A percentile compares a stretch with the other conserved stretches of the same genome.
These are phyloP conservation scores for Plasmodium ovale DNA, from an alignment of 169 alveolate species.

Conservation along the genomic window DNA sequence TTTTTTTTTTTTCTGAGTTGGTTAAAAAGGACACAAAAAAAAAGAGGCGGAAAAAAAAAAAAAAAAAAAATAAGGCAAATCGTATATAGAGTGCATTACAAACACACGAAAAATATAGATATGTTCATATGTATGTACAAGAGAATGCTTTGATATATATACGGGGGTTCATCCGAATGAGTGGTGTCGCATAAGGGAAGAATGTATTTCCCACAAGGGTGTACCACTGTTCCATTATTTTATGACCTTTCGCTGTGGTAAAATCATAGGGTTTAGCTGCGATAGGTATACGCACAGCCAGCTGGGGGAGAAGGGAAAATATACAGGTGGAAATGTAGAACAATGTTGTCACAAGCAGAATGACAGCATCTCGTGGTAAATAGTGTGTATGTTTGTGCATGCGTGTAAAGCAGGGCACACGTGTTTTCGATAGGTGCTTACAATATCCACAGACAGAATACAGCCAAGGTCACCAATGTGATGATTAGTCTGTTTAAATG, in stretches of 20 bases:
- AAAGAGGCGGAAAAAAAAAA: too few relatives aligned
- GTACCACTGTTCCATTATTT: slow-evolving; percentile 13
- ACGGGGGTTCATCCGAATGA: too few relatives aligned
- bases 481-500: slow-evolving; percentile 25
- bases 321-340: not conserved
- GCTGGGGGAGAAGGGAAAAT: not conserved
- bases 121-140: too few relatives aligned
- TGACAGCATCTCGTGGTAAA: not conserved
- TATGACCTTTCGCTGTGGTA: slow-evolving; percentile 33
- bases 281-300: slow-evolving; percentile 75
- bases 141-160: too few relatives aligned
- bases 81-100: too few relatives aligned
- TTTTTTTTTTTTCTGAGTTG: too few relatives aligned
- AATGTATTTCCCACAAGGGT: too few relatives aligned
- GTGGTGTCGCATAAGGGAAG: too few relatives aligned
- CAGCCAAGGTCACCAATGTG: slow-evolving; percentile 66
- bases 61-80: too few relatives aligned
- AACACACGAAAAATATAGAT: too few relatives aligned
- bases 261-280: slow-evolving; percentile 63
- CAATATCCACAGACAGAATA: slow-evolving; percentile 74
- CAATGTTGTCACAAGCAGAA: not conserved
- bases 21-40: too few relatives aligned
- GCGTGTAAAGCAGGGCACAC: not conserved
- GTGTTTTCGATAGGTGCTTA: not conserved
- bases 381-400: not conserved